phyloP scores from a whole-genome alignment of 2,329 filamentous ascomycete genomes.

The Immersiporthe knoxdaviesiana region DNA sequence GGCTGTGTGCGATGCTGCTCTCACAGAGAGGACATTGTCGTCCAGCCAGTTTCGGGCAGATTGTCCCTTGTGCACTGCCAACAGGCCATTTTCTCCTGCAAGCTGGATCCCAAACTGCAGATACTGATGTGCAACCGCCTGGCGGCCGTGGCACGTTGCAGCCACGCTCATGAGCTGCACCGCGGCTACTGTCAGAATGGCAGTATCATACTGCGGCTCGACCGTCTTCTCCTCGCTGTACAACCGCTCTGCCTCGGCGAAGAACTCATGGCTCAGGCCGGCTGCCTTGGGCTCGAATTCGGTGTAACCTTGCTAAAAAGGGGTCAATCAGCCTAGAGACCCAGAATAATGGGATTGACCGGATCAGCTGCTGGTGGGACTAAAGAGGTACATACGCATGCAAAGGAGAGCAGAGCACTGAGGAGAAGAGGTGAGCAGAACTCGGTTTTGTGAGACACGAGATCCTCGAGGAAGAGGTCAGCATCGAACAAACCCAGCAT shows the following conservation, averaged over 20 bases:
- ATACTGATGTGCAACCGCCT: conserved; percentile 15
- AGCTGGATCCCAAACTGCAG: conserved; percentile 21
- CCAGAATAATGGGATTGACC: background rate
- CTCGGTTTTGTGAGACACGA: conserved; percentile 24
- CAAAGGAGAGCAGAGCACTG: conserved; percentile 28
- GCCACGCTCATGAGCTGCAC: conserved; percentile 23
- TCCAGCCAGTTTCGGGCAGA: conserved; percentile 27
- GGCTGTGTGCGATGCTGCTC: conserved; percentile 26
- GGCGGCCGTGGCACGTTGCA: conserved; percentile 19
- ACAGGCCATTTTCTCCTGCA: conserved; percentile 23
- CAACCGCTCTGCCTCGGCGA: conserved; percentile 21
- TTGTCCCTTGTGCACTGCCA: conserved; percentile 9
- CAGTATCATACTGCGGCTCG: conserved; percentile 19
- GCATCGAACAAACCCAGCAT: conserved; percentile 31
- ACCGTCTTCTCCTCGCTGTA: conserved; percentile 20
- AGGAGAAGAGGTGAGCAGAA: conserved; percentile 32
- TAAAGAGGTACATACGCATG: conserved; percentile 25
- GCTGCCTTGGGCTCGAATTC: conserved; percentile 18
- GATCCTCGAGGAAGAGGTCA: conserved; percentile 32
- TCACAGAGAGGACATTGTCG: conserved; percentile 21
- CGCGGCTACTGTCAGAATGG: conserved; percentile 26
- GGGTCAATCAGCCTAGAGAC: background rate
- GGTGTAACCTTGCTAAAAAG: conserved; percentile 26
- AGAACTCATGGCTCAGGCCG: conserved; percentile 21
- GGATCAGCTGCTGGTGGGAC: background rate